Evolutionary conservation across 2,329 filamentous ascomycete species (phyloP).

Genomic region (Pseudocercospora eumusae): DNA sequence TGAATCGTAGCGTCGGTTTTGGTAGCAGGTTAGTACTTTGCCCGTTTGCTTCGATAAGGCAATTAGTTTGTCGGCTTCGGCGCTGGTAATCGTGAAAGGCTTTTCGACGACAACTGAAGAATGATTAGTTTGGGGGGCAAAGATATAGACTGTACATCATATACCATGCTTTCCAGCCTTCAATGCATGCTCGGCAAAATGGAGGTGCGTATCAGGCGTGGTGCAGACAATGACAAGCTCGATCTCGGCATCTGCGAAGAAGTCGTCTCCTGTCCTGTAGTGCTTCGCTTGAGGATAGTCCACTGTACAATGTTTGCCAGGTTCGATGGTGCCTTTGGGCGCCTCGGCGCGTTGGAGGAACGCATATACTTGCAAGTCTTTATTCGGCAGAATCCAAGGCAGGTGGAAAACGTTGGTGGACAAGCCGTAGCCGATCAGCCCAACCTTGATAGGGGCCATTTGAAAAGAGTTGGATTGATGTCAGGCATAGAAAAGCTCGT

Average conservation of each 20-base stretch:
- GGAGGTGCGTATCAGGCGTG: slow-evolving; percentile 38
- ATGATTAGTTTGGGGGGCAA: background rate
- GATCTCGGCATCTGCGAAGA: slow-evolving; percentile 41
- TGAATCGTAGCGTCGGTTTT: slow-evolving; percentile 45
- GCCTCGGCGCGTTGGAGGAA: slow-evolving; percentile 53
- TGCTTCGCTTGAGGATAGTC: slow-evolving; percentile 49
- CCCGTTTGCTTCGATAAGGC: slow-evolving; percentile 35
- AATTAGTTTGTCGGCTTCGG: slow-evolving; percentile 42
- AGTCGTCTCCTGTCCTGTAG: slow-evolving; percentile 39
- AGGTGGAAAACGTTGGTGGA: slow-evolving; percentile 54
- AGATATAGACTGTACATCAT: background rate
- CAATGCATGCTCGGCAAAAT: slow-evolving; percentile 40
- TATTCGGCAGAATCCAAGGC: slow-evolving; percentile 53
- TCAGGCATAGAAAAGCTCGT: background rate
- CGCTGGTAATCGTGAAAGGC: slow-evolving; percentile 40
- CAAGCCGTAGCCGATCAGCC: slow-evolving; percentile 55
- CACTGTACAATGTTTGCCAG: slow-evolving; percentile 51
- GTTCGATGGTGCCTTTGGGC: slow-evolving; percentile 36
- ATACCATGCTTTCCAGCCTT: slow-evolving; percentile 44
- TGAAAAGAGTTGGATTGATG: background rate
- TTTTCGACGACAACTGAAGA: slow-evolving; percentile 45
- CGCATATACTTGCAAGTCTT: slow-evolving; percentile 50
- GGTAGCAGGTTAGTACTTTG: slow-evolving; percentile 43
- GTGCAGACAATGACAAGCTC: slow-evolving; percentile 44
- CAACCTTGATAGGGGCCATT: slow-evolving; percentile 48